Evolutionary conservation across 352 stramenopile species (phyloP).

Genomic region (Phytophthora gonapodyides): DNA sequence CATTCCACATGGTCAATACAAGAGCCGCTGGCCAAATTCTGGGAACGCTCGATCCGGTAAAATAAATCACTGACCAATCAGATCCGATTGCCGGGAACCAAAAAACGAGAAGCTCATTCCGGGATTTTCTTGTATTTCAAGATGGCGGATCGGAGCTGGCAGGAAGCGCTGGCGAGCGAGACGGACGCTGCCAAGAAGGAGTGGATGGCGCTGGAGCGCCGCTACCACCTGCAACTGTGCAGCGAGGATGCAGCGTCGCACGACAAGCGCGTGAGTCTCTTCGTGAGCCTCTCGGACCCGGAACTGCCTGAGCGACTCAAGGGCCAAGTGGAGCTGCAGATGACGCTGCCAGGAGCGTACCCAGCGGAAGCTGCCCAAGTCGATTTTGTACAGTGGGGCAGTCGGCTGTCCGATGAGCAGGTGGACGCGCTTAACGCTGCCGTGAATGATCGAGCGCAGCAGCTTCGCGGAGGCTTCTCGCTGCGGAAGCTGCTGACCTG

Average conservation of each 20-base stretch:
- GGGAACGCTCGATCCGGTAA: conserved; percentile 15
- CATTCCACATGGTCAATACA: conserved; percentile 51
- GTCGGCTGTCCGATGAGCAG: conserved; percentile 44
- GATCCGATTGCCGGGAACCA: background rate
- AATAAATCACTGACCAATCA: conserved; percentile 1
- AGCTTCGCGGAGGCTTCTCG: conserved; percentile 52
- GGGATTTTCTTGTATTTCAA: conserved; percentile 4
- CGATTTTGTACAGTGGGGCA: conserved; percentile 60
- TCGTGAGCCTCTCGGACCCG: conserved; percentile 66
- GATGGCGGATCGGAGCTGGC: conserved; percentile 34
- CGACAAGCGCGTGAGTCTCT: conserved; percentile 37
- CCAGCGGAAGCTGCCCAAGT: conserved; percentile 47
- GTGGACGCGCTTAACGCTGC: conserved; percentile 42
- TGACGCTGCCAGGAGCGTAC: conserved; percentile 61
- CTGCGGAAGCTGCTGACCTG: conserved; percentile 81
- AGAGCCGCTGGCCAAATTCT: conserved; percentile 19
- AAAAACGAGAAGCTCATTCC: conserved; percentile 12
- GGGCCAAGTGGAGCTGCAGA: conserved; percentile 57
- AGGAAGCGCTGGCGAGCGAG: conserved; percentile 33
- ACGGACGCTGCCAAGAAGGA: conserved; percentile 53
- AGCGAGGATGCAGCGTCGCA: conserved; percentile 21
- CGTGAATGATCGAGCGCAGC: conserved; percentile 39
- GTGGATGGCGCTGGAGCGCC: conserved; percentile 66
- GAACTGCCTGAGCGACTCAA: conserved; percentile 59
- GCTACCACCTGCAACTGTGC: conserved; percentile 56